Base-by-base conservation (phyloP, 805 yeast species). In the Saccharomycopsis javanensis region DNA sequence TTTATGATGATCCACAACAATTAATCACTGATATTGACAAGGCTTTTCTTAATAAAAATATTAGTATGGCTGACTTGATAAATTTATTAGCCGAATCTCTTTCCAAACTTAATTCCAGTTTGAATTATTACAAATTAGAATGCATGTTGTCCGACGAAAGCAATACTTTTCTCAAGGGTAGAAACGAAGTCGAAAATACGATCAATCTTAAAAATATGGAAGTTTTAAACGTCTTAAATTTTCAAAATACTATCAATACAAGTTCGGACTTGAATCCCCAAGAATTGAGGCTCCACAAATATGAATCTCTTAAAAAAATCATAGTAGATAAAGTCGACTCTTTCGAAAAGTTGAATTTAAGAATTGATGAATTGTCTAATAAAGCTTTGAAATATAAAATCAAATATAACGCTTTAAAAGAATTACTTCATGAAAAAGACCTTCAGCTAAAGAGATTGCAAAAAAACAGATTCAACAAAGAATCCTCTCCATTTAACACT, bases 131-230 rank as follows among this genome's bases (percentile, higher is more conserved):
- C 11, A 60, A 54, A 53, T 30, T 60, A 7, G 61, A 60, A 50
- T 53, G 57, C 38, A 50, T 30, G 34, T 50, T 60, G 15, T 48
- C 54, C 20, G 53, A 48, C n/a, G 55, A 55, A 27, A 60, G 50
- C 50, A 57, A 30, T 28, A 46, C 52, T 35, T 60, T 57, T 31
- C 28, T 52, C 10, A 28, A 30, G n/a, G 50, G 46, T n/a, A 48
- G 81, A 18, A 70, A 71, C 57, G 78, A 76, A 61, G 82, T 78
- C 16, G 82, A 78, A 61, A 70, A 69, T 53, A 71, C 67, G 53
- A 64, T 78, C n/a, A 69, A 42, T 11, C 28, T 42, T 70, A 48
- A 72, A 75, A 63, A 70, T 20, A 78, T 34, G 79, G 77, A 63
- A 74, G 78, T 60, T 67, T 72, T 53, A 35, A 52, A 51, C 7